These are phyloP conservation scores for Phytophthora palmivora DNA, from an alignment of 352 stramenopile genomes.

Conservation along the genomic window DNA sequence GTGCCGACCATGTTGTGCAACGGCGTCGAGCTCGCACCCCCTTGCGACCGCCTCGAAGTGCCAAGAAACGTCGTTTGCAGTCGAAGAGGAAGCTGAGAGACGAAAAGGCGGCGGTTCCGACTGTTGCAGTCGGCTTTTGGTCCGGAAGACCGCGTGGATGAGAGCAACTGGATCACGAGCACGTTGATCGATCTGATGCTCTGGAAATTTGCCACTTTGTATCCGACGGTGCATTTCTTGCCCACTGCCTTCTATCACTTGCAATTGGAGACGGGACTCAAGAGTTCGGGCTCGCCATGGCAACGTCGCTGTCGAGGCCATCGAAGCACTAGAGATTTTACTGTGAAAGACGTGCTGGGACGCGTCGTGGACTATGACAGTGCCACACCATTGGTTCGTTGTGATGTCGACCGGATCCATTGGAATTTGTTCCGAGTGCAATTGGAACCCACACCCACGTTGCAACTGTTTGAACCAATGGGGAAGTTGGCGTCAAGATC, in stretches of 20 bases:
- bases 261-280: constrained; percentile 42
- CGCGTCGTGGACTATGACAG: constrained; percentile 63
- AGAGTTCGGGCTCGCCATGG: constrained; percentile 18
- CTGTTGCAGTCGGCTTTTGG: constrained; percentile 65
- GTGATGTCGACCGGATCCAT: constrained; percentile 82
- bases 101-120: constrained; percentile 22
- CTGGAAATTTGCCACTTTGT: constrained; percentile 79
- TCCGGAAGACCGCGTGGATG: constrained; percentile 70
- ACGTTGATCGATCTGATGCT: constrained; percentile 89
- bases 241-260: constrained; percentile 89
- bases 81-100: constrained; percentile 24
- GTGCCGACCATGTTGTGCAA: neutral
- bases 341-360: constrained; percentile 79
- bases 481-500: constrained; percentile 66
- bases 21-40: constrained; percentile 13
- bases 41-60: constrained; percentile 10
- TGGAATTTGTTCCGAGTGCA: constrained; percentile 91
- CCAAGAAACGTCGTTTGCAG: constrained; percentile 22
- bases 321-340: constrained; percentile 29
- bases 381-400: constrained; percentile 73
- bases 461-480: constrained; percentile 92
- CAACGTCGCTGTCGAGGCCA: constrained; percentile 15
- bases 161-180: constrained; percentile 85
- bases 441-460: constrained; percentile 59
- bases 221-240: constrained; percentile 78